A percentile compares a stretch with the other conserved stretches of the same genome.
Evolutionary conservation across 805 yeast genomes (phyloP).

Genomic region (Pichia nanzhaoensis): DNA sequence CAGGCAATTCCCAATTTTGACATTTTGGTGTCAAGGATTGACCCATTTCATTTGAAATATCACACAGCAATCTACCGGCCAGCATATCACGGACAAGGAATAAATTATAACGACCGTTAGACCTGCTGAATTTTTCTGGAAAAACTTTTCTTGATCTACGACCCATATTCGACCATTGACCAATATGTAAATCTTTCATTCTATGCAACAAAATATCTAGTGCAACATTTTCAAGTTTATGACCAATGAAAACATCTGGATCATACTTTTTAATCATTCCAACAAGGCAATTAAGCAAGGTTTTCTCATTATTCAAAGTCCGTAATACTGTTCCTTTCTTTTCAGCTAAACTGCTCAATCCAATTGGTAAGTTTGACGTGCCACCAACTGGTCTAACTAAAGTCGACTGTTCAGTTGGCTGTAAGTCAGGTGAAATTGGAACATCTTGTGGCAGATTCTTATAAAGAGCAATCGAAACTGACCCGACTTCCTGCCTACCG

Average conservation of each 20-base stretch:
- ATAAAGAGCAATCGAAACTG: slow-evolving; percentile 72
- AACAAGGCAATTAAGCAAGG: slow-evolving; percentile 66
- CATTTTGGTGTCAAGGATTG: slow-evolving; percentile 87
- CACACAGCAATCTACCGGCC: slow-evolving; percentile 86
- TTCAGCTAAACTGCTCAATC: slow-evolving; percentile 55
- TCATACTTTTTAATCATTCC: slow-evolving; percentile 67
- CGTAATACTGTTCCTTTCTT: slow-evolving; percentile 47
- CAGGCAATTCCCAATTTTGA: slow-evolving; percentile 89
- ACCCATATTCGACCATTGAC: slow-evolving; percentile 77
- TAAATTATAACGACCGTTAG: slow-evolving; percentile 40
- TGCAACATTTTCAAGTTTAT: slow-evolving; percentile 70
- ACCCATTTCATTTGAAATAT: slow-evolving; percentile 91
- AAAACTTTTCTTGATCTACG: slow-evolving; percentile 69
- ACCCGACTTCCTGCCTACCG: slow-evolving; percentile 80
- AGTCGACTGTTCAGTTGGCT: slow-evolving; percentile 60
- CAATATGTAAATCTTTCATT: slow-evolving; percentile 65
- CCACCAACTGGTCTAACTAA: slow-evolving; percentile 74
- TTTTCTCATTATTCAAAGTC: slow-evolving; percentile 64
- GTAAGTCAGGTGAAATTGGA: slow-evolving; percentile 53
- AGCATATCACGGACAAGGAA: slow-evolving; percentile 58
- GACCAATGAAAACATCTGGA: slow-evolving; percentile 90
- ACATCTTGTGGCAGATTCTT: slow-evolving; percentile 67
- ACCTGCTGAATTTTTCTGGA: slow-evolving; percentile 67
- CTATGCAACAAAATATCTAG: slow-evolving; percentile 77
- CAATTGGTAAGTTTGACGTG: slow-evolving; percentile 61